Evolutionary conservation across 2,329 filamentous ascomycete genomes (phyloP).

Genomic region (Aspergillus glaucus): DNA sequence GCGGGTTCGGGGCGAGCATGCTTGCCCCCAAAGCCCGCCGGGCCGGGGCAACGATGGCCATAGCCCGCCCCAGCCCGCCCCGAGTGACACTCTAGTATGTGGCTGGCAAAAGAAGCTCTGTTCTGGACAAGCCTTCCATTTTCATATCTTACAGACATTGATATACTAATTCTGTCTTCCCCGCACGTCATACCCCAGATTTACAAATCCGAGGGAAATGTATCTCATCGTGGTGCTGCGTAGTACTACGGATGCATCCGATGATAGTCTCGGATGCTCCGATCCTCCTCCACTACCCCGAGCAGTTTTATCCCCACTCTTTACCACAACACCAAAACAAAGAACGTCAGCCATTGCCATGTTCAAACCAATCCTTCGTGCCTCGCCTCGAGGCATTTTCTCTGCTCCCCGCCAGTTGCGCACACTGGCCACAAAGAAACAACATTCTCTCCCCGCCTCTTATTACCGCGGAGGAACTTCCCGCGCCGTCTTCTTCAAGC

Average conservation of each 20-base stretch:
- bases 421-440: slow-evolving; percentile 9
- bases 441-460: slow-evolving; percentile 43
- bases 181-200: no score
- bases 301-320: background rate
- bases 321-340: background rate
- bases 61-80: no score
- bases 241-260: background rate
- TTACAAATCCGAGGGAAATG: no score
- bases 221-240: no score
- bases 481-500: slow-evolving; percentile 56
- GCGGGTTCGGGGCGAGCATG: no score
- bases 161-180: no score
- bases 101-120: background rate
- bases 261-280: background rate
- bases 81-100: no score
- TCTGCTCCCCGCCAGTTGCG: background rate
- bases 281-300: no score
- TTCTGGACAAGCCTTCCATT: background rate
- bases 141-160: no score
- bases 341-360: background rate
- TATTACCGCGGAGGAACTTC: slow-evolving; percentile 67
- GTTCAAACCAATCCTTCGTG: background rate
- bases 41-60: no score
- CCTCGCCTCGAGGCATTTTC: background rate
- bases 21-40: no score